Percentiles rank a stretch among this genome's conserved stretches.
These are phyloP conservation scores for Linum lewisii DNA, from an alignment of 345 rosid species.

Conservation along the genomic window DNA sequence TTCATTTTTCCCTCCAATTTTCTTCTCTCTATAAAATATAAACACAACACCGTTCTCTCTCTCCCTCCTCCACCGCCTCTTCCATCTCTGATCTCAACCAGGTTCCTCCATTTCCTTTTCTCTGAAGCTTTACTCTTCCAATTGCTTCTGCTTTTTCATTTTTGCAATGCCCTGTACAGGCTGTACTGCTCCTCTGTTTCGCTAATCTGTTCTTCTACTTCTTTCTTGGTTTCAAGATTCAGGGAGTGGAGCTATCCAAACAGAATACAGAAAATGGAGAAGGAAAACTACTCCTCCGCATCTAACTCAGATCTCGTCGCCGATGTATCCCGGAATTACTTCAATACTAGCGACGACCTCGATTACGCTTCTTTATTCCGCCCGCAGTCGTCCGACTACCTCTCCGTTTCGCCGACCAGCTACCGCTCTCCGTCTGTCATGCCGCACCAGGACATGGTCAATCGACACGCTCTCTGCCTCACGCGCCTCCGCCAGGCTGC, in stretches of 20 bases:
- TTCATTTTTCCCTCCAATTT: neutral
- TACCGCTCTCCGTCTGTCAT: constrained; percentile 13
- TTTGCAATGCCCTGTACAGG: neutral
- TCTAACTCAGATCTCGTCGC: neutral
- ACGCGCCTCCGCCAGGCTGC: constrained; percentile 39
- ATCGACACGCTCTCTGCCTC: constrained; percentile 35
- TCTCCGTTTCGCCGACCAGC: neutral
- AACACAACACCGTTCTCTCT: neutral
- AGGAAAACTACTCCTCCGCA: neutral
- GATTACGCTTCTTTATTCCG: neutral
- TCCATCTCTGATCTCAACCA: neutral
- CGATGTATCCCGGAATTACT: neutral
- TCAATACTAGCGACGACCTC: neutral
- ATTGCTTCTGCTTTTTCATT: neutral
- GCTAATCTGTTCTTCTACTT: neutral
- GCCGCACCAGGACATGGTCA: constrained; percentile 40
- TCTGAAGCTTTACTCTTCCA: neutral
- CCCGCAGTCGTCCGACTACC: neutral
- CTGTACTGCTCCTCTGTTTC: neutral
- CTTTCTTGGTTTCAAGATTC: neutral
- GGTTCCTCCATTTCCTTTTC: neutral
- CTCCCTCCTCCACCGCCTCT: neutral
- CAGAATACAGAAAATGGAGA: neutral
- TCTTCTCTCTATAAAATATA: neutral
- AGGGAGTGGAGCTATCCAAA: neutral